These are phyloP conservation scores for Cytospora leucostoma DNA, from an alignment of 2,329 filamentous ascomycete species.

Conservation along the genomic window DNA sequence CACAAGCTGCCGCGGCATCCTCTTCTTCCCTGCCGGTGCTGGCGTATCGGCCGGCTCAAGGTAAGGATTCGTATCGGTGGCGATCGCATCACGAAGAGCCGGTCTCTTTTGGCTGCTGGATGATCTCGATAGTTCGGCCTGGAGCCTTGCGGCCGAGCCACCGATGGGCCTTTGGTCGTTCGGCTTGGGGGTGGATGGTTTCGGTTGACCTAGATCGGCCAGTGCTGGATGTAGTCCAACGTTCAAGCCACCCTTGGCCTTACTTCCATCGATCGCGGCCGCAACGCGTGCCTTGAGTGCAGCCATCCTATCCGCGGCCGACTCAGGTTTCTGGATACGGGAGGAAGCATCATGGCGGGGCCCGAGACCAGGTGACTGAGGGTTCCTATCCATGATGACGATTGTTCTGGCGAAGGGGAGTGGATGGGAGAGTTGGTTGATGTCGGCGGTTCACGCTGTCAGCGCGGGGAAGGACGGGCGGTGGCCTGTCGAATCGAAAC, in stretches of 20 bases:
- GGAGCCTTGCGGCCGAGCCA: constrained; percentile 38
- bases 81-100: constrained; percentile 6
- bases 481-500: not conserved
- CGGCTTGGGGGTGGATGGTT: constrained; percentile 42
- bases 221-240: constrained; percentile 79
- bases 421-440: not conserved
- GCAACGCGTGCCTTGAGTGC: constrained; percentile 79
- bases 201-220: constrained; percentile 54
- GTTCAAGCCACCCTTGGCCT: constrained; percentile 68
- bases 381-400: constrained; percentile 53
- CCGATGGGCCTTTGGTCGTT: constrained; percentile 32
- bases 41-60: constrained; percentile 75
- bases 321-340: constrained; percentile 57
- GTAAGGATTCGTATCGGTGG: constrained; percentile 67
- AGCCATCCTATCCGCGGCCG: constrained; percentile 67
- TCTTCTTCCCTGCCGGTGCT: constrained; percentile 59
- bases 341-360: constrained; percentile 57
- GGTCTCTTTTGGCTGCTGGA: constrained; percentile 15
- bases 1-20: constrained; percentile 73
- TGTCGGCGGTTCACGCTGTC: not conserved
- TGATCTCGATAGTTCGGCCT: constrained; percentile 29
- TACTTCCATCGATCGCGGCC: constrained; percentile 65
- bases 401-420: not conserved
- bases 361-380: constrained; percentile 48
- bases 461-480: not conserved